These are phyloP conservation scores for Exophiala sideris DNA, from an alignment of 2,329 filamentous ascomycete genomes.

Conservation along the genomic window DNA sequence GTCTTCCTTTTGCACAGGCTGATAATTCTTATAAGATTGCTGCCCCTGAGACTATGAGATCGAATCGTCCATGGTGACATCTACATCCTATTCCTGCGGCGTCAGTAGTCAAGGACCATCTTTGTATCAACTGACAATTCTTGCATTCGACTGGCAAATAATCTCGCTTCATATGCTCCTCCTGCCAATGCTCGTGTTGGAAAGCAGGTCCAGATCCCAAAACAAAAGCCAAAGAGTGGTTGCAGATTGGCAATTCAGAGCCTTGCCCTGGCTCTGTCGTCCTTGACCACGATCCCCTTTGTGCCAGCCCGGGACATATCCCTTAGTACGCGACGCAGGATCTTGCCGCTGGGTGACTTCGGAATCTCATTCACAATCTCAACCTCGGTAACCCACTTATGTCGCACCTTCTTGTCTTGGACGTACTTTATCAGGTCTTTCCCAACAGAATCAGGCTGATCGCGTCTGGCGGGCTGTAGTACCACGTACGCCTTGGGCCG, in stretches of 20 bases:
- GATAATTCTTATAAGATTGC: too few species aligned
- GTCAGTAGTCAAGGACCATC: too few species aligned
- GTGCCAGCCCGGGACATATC: slow-evolving; percentile 25
- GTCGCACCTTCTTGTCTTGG: slow-evolving; percentile 39
- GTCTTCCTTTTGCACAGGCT: too few species aligned
- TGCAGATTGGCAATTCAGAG: slow-evolving; percentile 6
- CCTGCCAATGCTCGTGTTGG: too few species aligned
- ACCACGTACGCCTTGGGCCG: slow-evolving; percentile 45
- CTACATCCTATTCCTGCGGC: too few species aligned
- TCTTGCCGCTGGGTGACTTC: slow-evolving; percentile 51
- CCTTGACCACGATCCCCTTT: slow-evolving; percentile 23
- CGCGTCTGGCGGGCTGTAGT: slow-evolving; percentile 19
- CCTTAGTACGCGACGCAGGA: slow-evolving; percentile 36
- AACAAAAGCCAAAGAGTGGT: too few species aligned
- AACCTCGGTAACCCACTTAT: slow-evolving; percentile 39
- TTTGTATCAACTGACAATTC: too few species aligned
- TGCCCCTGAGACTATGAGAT: too few species aligned
- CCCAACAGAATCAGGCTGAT: slow-evolving; percentile 11
- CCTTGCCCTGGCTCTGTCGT: slow-evolving; percentile 21
- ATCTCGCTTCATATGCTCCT: too few species aligned
- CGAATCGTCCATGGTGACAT: too few species aligned
- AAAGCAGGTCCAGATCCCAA: too few species aligned
- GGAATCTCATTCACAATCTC: slow-evolving; percentile 51
- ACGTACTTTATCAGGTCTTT: slow-evolving; percentile 30
- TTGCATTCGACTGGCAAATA: too few species aligned